A percentile compares a stretch with the other conserved stretches of the same genome.
These are phyloP conservation scores for Botrytis paeoniae DNA, from an alignment of 2,329 filamentous ascomycete genomes.

Conservation along the genomic window DNA sequence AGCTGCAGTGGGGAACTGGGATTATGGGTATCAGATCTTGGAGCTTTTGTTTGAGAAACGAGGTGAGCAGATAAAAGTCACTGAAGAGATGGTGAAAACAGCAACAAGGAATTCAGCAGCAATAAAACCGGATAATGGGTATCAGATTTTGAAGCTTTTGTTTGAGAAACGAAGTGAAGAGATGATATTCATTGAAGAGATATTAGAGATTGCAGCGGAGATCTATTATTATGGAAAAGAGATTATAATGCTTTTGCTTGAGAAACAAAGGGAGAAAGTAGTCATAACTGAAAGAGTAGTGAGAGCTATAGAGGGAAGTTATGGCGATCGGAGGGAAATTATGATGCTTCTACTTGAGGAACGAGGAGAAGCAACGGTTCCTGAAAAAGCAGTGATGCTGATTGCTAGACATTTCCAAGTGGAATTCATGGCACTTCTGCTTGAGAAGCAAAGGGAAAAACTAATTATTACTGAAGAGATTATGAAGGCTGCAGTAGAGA, in stretches of 20 bases:
- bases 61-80: not conserved
- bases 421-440: not conserved
- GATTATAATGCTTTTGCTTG: not conserved
- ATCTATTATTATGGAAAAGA: not conserved
- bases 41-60: not conserved
- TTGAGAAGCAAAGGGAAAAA: no score
- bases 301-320: no score
- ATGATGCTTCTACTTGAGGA: no score
- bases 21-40: not conserved
- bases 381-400: not conserved
- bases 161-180: no score
- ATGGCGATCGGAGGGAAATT: no score
- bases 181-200: no score
- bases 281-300: not conserved
- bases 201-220: not conserved
- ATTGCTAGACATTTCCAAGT: not conserved
- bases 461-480: rapidly evolving
- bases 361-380: no score
- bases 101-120: no score
- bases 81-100: not conserved
- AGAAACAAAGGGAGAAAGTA: not conserved
- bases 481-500: not conserved
- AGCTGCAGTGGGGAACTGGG: rapidly evolving
- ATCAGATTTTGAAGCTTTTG: not conserved
- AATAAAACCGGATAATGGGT: no score